Evolutionary conservation across 768 basidiomycete species (phyloP).

Genomic region (Kondoa subrosea): DNA sequence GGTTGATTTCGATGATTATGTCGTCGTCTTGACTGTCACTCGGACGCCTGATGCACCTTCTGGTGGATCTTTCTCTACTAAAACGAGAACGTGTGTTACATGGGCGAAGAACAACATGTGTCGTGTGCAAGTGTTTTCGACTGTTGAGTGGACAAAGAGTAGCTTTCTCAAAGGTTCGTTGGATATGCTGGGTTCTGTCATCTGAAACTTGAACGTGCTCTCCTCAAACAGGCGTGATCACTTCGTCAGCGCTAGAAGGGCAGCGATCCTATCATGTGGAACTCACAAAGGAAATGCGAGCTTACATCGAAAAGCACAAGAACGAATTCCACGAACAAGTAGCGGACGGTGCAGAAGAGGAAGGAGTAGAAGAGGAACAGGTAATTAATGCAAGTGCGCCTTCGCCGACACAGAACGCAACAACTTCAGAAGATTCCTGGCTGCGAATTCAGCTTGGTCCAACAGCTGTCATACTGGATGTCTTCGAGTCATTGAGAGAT

Average conservation of each 20-base stretch:
- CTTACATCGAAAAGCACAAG: conserved; percentile 74
- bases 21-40: conserved; percentile 72
- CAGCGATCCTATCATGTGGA: conserved; percentile 73
- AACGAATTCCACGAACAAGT: conserved; percentile 69
- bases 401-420: neutral
- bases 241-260: conserved; percentile 74
- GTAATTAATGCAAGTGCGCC: neutral
- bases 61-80: conserved; percentile 79
- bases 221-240: conserved; percentile 61
- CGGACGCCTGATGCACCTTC: conserved; percentile 86
- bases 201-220: conserved; percentile 8
- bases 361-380: conserved; percentile 1
- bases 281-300: conserved; percentile 65
- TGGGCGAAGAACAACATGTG: conserved; percentile 72
- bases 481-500: conserved; percentile 15
- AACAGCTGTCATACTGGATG: conserved; percentile 11
- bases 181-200: neutral
- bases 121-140: conserved; percentile 66
- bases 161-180: conserved; percentile 81
- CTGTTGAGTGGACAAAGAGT: conserved; percentile 89
- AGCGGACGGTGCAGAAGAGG: neutral
- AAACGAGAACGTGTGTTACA: conserved; percentile 83
- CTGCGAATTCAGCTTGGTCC: conserved; percentile 18
- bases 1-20: conserved; percentile 66
- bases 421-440: conserved; percentile 8